Conservation (phyloP, 2,329 filamentous ascomycete species). For the Diplodia corticola region DNA sequence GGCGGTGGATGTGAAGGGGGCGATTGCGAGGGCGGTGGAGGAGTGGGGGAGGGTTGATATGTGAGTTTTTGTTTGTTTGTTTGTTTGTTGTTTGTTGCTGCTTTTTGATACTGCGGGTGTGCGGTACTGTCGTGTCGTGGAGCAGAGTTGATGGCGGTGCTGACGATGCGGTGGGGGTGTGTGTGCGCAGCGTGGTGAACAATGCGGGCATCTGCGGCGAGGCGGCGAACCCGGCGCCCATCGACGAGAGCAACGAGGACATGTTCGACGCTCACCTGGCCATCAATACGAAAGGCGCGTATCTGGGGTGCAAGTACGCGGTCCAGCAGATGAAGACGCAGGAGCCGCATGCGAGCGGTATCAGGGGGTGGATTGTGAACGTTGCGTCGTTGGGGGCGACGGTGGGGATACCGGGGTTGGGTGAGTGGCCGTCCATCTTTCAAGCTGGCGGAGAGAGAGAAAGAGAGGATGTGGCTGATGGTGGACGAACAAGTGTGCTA, state of each 20-base stretch:
- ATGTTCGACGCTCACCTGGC: constrained; percentile 39
- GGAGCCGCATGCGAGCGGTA: constrained; percentile 29
- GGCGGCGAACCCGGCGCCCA: constrained; percentile 26
- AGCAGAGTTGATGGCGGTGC: no score
- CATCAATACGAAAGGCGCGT: constrained; percentile 41
- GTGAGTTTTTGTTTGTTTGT: no score
- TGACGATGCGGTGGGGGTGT: background rate
- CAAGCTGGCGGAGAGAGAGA: no score
- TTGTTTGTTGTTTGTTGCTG: no score
- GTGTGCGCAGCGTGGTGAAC: constrained; percentile 30
- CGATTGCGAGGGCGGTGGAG: constrained; percentile 30
- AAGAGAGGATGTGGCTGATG: background rate
- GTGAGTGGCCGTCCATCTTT: no score
- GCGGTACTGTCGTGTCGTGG: no score
- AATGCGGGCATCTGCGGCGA: constrained; percentile 40
- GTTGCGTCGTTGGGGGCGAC: constrained; percentile 37
- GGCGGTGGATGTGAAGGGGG: constrained; percentile 24
- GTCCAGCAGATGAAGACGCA: constrained; percentile 41
- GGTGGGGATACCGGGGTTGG: constrained; percentile 34
- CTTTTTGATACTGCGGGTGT: no score
- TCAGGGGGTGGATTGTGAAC: constrained; percentile 44
- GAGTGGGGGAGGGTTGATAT: constrained; percentile 37
- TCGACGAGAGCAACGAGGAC: constrained; percentile 35
- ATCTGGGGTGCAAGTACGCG: constrained; percentile 43
- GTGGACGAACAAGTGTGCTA: constrained; percentile 43